Evolutionary conservation across 106 monocot genomes (phyloP).

Genomic region (Allium sativum): DNA sequence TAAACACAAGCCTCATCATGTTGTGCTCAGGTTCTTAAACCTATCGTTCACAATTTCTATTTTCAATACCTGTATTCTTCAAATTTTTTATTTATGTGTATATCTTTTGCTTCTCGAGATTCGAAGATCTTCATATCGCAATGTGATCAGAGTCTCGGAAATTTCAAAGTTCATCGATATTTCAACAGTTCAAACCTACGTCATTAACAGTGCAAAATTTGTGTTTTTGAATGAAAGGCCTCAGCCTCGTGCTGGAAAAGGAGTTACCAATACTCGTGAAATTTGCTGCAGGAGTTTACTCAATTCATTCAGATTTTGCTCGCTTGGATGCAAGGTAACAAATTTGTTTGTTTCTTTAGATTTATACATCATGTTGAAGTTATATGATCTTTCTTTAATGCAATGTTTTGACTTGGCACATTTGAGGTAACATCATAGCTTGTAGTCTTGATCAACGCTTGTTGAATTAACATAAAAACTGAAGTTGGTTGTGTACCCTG

Average conservation of each 20-base stretch:
- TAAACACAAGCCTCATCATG: slow-evolving; percentile 72
- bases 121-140: slow-evolving; percentile 88
- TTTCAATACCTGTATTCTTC: neutral
- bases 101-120: slow-evolving; percentile 29
- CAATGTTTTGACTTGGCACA: too few species aligned
- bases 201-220: slow-evolving; percentile 96
- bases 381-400: too few species aligned
- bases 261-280: slow-evolving; percentile 91
- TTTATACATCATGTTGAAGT: too few species aligned
- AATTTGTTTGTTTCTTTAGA: too few species aligned
- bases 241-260: slow-evolving; percentile 89
- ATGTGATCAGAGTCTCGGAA: slow-evolving; percentile 91
- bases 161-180: slow-evolving; percentile 95
- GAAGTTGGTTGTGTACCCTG: too few species aligned
- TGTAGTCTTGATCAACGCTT: too few species aligned
- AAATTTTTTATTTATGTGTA: neutral
- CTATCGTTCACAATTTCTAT: neutral
- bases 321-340: slow-evolving; percentile 91
- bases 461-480: too few species aligned
- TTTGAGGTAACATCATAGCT: too few species aligned
- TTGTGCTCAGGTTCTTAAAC: slow-evolving; percentile 55
- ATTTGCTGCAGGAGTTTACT: slow-evolving; percentile 76
- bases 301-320: slow-evolving; percentile 90
- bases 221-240: slow-evolving; percentile 90
- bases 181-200: slow-evolving; percentile 80